Base-by-base conservation (phyloP, 495 filamentous ascomycete species). In the Penicillium soppii region DNA sequence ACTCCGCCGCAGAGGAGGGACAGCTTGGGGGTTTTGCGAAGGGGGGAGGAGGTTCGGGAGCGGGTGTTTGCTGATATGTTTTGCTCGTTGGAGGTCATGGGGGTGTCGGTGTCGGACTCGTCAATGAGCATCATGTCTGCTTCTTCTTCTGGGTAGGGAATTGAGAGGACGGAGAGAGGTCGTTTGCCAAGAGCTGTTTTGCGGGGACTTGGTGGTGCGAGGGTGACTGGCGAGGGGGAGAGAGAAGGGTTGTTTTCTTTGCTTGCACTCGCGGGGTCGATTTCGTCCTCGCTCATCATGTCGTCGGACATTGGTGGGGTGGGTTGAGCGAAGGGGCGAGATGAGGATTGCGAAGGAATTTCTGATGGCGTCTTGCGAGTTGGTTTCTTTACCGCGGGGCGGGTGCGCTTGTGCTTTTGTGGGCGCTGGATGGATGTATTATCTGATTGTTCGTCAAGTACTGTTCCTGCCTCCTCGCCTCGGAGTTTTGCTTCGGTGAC, bases 401-500 rank as follows among this genome's bases (percentile, higher is more conserved):
- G 59, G 5, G 57, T 49, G 37, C 61, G 58, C 9, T 42, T 56
- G 23, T 56, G 59, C 42, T 60, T 74, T 19, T 56, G 58, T 35
- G 61, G 52, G 12, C 58, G 61, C 30, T 63, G 47, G 8, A 30
- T 23, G 44, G 41, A 4, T 41, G 26, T 44, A 1, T 59, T 16
- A 1, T 57, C 53, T 15, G 65, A 50, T 15, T 66, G 54, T 30
- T 67, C 53, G 16, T 46, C 48, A 19, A 64, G 39, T 1, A 43
- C 55, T 12, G 69, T 61, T 4, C 56, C 62, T 7, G 63, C 54
- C 20, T 82, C 81, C 52, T 87, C 84, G 12, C 85, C 85, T 54
- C 84, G 68, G 33, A 65, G 62, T 57, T 78, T 83, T 16, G 86
- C 85, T 62, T 85, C 79, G 19, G 59, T 49, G 9, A 80, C 83